A percentile compares a stretch with the other conserved stretches of the same genome.
Conservation (phyloP, 305 asterid species). For the Fraxinus dipetala region DNA sequence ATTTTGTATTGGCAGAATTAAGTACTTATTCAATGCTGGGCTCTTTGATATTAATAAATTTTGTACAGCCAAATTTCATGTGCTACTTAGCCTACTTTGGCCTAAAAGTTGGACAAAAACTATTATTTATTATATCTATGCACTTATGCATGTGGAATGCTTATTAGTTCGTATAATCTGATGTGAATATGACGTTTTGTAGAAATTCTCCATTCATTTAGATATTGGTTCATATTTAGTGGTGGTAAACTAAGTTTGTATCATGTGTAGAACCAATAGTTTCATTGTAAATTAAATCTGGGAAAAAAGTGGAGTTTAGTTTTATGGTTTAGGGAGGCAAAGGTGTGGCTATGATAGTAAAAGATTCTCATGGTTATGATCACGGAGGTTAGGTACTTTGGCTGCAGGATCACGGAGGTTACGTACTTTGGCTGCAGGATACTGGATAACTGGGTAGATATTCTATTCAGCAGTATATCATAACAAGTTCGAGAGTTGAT, state of each 20-base stretch:
- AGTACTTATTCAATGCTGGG: background rate
- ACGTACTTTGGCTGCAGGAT: background rate
- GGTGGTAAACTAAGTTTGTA: background rate
- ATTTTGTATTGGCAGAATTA: conserved; percentile 18
- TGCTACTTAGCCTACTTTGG: background rate
- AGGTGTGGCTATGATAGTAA: background rate
- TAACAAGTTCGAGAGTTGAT: background rate
- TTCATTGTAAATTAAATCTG: background rate
- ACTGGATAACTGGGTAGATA: background rate
- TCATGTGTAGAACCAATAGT: background rate
- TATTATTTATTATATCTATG: background rate
- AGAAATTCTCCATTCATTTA: background rate
- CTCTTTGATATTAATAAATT: background rate
- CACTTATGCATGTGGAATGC: background rate
- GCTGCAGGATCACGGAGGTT: background rate
- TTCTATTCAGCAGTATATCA: background rate
- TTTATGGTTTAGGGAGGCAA: background rate
- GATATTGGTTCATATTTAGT: background rate
- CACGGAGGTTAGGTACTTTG: background rate
- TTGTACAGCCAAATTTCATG: background rate
- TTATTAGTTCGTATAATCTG: background rate
- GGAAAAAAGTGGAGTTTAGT: background rate
- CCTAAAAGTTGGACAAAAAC: background rate
- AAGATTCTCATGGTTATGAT: background rate
- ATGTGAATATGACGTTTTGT: background rate